Evolutionary conservation across 164 flowering plant species (phyloP).

Genomic region (Akebia trifoliata): DNA sequence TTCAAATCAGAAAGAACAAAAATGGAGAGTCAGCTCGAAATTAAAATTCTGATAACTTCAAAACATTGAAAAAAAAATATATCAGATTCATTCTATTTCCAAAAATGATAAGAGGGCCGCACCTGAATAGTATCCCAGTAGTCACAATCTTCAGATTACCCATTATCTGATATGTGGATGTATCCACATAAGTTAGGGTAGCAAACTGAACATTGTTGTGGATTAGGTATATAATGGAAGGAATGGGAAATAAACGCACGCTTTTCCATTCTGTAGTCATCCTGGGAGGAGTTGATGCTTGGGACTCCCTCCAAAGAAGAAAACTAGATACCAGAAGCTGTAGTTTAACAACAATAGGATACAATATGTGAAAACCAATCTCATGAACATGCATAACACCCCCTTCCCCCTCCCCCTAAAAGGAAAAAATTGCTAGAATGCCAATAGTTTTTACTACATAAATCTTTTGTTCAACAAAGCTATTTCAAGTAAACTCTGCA

Average conservation of each 20-base stretch:
- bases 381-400: no score
- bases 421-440: no score
- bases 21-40: no score
- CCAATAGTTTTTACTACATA: no score
- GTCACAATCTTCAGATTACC: constrained; percentile 94
- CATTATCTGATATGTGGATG: constrained; percentile 98
- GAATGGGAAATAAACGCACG: constrained; percentile 73
- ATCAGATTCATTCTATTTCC: no score
- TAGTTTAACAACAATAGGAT: constrained; percentile 11
- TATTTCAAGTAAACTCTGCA: no score
- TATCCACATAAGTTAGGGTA: constrained; percentile 85
- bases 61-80: no score
- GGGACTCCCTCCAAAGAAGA: constrained; percentile 74
- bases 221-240: constrained; percentile 81
- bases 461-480: no score
- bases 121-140: constrained; percentile 95
- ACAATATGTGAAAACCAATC: background rate
- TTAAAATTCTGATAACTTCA: no score
- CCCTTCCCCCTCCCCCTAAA: no score
- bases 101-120: no score
- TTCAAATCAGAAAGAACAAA: no score
- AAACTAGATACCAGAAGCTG: constrained; percentile 82
- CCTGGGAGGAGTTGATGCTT: constrained; percentile 46
- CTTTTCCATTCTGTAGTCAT: constrained; percentile 94
- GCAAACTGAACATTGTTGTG: constrained; percentile 98